Evolutionary conservation across 306 rosid genomes (phyloP).

Genomic region (Rosa rugosa): DNA sequence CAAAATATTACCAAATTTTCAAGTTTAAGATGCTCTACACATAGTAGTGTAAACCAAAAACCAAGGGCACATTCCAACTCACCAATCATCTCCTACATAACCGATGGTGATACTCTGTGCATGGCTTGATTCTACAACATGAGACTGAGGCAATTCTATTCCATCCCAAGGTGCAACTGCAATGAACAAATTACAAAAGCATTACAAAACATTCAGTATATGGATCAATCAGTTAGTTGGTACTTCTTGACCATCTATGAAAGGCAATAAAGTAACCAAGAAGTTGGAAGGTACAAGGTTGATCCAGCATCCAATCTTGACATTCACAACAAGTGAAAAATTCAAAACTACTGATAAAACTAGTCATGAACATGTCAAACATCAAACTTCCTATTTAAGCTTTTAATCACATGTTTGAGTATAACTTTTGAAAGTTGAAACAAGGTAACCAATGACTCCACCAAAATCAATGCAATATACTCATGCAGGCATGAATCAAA

Average conservation of each 20-base stretch:
- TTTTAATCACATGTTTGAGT: neutral
- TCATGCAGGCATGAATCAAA: neutral
- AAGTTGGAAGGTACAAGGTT: neutral
- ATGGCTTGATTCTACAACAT: conserved; percentile 34
- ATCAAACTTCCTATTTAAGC: neutral
- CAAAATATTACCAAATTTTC: neutral
- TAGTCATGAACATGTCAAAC: neutral
- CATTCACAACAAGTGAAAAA: neutral
- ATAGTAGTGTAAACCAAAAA: neutral
- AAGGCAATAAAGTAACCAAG: neutral
- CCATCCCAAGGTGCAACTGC: conserved; percentile 91
- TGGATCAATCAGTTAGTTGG: neutral
- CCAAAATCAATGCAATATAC: neutral
- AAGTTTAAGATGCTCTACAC: neutral
- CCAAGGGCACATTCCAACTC: conserved; percentile 28
- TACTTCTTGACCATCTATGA: neutral
- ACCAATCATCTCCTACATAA: conserved; percentile 86
- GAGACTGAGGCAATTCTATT: conserved; percentile 45
- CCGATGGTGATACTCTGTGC: conserved; percentile 48
- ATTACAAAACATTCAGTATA: neutral
- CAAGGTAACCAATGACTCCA: neutral
- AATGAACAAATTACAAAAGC: conserved; percentile 18
- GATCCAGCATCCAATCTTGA: neutral
- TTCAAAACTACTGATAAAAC: neutral
- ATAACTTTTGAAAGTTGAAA: neutral